A percentile compares a stretch with the other conserved stretches of the same genome.
Conservation (phyloP, 23 red algal species). For the Agarophyton chilense region DNA sequence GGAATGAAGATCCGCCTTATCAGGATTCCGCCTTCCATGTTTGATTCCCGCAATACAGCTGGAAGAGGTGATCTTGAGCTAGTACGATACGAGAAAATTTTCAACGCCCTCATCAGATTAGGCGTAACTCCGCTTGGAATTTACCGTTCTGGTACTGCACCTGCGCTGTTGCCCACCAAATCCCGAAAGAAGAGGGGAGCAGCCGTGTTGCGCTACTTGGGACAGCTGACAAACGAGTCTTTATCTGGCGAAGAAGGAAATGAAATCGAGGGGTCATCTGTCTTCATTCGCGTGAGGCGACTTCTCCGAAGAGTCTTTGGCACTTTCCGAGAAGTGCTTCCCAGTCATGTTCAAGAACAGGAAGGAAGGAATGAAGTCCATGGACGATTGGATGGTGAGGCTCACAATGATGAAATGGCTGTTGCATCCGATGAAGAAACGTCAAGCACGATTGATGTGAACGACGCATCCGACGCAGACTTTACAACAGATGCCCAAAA, state of each 20-base stretch:
- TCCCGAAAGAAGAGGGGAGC: slow-evolving; percentile 25
- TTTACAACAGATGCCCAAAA: background rate
- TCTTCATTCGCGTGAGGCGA: background rate
- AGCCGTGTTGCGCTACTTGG: slow-evolving; percentile 18
- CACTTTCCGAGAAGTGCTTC: slow-evolving; percentile 15
- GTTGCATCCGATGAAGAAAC: slow-evolving; percentile 10
- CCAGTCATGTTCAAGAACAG: background rate
- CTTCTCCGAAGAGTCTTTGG: slow-evolving; percentile 17
- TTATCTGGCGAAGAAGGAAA: background rate
- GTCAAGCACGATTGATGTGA: background rate
- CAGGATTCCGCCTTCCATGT: slow-evolving; percentile 42
- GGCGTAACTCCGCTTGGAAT: slow-evolving; percentile 80
- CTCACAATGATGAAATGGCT: background rate
- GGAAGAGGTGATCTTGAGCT: background rate
- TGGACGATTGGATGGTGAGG: background rate
- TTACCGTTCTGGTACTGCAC: slow-evolving; percentile 86
- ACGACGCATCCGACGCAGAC: background rate
- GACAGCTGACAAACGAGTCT: background rate
- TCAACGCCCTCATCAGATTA: slow-evolving; percentile 52
- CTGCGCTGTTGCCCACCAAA: slow-evolving; percentile 53
- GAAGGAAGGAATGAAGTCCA: slow-evolving; percentile 19
- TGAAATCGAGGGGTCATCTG: background rate
- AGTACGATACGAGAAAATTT: slow-evolving; percentile 47
- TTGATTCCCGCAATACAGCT: background rate
- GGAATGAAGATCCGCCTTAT: slow-evolving; percentile 70